Evolutionary conservation across 768 basidiomycete genomes (phyloP), one percentile per base, ranked within the genome.

Genomic region (Chalciporus pseudorubinellus): DNA sequence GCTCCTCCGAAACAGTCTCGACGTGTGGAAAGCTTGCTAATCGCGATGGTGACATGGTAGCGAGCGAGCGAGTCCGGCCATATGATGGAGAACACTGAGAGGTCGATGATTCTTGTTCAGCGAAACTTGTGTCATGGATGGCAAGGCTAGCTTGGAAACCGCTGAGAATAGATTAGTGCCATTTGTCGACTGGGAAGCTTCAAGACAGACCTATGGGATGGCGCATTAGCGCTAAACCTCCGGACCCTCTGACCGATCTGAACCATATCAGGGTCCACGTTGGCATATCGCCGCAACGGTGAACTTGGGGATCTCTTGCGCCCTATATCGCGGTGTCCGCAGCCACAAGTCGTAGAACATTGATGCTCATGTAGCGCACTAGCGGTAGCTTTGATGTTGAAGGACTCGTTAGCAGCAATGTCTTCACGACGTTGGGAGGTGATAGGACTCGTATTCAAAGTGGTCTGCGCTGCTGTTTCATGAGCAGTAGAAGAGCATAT

Each of bases 141-240:
- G 19, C 21, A 14, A 20, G 5, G 24, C 39, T 18, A 8, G 4
- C 12, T 2, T 11, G 13, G 16, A 44, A 3, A 2, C 18, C 28
- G 43, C 60, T 57, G 33, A 31, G 9, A 3, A 44, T 29, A 6
- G n/a, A 19, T 62, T 14, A 59, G 29, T 40, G 9, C 12, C 14
- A 21, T 16, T 13, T 33, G 31, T 36, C 11, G 14, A 43, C 9
- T 5, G 1, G 31, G 46, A 44, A n/a, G 10, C 6, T 0, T 0
- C 12, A 16, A 45, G 22, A 53, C 60, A 19, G 41, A 62, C 62
- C 44, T 50, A 21, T 31, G 48, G 47, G 56, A 44, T 34, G 47
- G 49, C 1, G 19, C 1, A 8, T 22, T 14, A 20, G 28, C 18
- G 10, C 44, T 56, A 20, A 29, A 34, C 19, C 22, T 53, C 20